A percentile compares a stretch with the other conserved stretches of the same genome.
phyloP scores from a whole-genome alignment of 2,329 filamentous ascomycete species.

The Diaporthe vaccinii region DNA sequence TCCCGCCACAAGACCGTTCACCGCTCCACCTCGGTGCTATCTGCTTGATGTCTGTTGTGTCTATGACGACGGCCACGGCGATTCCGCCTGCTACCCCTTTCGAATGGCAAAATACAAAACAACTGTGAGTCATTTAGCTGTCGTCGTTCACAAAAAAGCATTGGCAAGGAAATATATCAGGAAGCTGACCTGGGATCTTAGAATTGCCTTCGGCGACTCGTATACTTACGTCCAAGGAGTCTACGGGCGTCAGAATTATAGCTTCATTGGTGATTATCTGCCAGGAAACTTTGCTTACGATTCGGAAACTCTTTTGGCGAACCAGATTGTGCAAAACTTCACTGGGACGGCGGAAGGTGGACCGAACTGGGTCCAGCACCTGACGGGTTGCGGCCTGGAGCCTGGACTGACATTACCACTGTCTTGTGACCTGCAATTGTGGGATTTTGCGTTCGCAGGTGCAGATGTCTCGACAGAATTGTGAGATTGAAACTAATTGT shows the following conservation, averaged over 20 bases:
- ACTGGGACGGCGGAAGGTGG: conserved; percentile 65
- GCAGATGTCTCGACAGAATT: conserved; percentile 60
- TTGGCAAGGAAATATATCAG: not conserved
- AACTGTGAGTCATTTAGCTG: conserved; percentile 42
- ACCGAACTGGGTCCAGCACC: conserved; percentile 67
- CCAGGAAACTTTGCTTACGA: conserved; percentile 58
- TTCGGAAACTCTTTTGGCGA: conserved; percentile 56
- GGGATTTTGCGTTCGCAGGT: conserved; percentile 70
- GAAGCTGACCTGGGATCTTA: conserved; percentile 38
- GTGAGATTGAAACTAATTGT: conserved; percentile 46
- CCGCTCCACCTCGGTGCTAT: not conserved
- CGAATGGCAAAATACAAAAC: conserved; percentile 44
- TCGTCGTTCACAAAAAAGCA: not conserved
- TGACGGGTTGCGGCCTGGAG: conserved; percentile 64
- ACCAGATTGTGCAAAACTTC: conserved; percentile 63
- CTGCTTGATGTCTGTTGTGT: not conserved
- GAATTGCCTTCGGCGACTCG: conserved; percentile 63
- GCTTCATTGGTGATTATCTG: conserved; percentile 67
- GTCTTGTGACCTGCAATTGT: conserved; percentile 62
- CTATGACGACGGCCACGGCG: not conserved
- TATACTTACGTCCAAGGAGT: conserved; percentile 68
- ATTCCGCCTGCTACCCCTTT: conserved; percentile 30
- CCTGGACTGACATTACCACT: conserved; percentile 57
- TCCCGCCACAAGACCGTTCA: not conserved
- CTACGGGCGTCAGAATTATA: conserved; percentile 62